These are phyloP conservation scores for Monotropa hypopitys DNA, from an alignment of 179 eudicot species.

Conservation along the genomic window DNA sequence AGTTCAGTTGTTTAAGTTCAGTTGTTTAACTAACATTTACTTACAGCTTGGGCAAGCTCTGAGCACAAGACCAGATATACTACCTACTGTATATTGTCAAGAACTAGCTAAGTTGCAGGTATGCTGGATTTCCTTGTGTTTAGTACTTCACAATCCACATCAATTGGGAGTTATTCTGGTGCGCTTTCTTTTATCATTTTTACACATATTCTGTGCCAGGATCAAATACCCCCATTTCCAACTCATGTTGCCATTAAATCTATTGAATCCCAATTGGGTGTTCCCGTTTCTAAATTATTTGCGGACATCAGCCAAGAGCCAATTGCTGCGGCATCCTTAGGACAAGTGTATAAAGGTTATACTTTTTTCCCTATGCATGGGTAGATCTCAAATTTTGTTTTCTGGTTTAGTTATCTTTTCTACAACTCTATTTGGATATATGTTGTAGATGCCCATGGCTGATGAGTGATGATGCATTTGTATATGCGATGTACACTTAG, in stretches of 20 bases:
- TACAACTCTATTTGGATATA: background rate
- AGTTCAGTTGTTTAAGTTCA: background rate
- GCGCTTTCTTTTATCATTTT: background rate
- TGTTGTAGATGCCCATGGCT: background rate
- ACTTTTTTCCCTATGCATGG: slow-evolving; percentile 1
- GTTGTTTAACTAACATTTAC: slow-evolving; percentile 12
- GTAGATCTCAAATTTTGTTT: too few species aligned
- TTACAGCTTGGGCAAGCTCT: slow-evolving; percentile 94
- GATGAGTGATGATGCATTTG: background rate
- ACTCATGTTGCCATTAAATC: slow-evolving; percentile 68
- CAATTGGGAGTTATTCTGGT: background rate
- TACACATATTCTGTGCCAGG: slow-evolving; percentile 34
- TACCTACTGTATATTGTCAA: slow-evolving; percentile 74
- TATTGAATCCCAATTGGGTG: slow-evolving; percentile 79
- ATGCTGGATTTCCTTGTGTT: slow-evolving; percentile 11
- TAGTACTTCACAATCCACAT: background rate
- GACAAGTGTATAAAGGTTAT: slow-evolving; percentile 98
- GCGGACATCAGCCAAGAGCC: slow-evolving; percentile 85
- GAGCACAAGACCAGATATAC: slow-evolving; percentile 94
- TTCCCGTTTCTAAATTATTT: slow-evolving; percentile 66
- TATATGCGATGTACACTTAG: slow-evolving; percentile 10
- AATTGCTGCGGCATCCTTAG: slow-evolving; percentile 92
- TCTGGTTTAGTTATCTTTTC: background rate
- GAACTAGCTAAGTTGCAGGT: slow-evolving; percentile 96
- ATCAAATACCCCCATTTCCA: slow-evolving; percentile 95